Conservation (phyloP, 768 basidiomycete genomes). For the Leccinum disarticulatum region DNA sequence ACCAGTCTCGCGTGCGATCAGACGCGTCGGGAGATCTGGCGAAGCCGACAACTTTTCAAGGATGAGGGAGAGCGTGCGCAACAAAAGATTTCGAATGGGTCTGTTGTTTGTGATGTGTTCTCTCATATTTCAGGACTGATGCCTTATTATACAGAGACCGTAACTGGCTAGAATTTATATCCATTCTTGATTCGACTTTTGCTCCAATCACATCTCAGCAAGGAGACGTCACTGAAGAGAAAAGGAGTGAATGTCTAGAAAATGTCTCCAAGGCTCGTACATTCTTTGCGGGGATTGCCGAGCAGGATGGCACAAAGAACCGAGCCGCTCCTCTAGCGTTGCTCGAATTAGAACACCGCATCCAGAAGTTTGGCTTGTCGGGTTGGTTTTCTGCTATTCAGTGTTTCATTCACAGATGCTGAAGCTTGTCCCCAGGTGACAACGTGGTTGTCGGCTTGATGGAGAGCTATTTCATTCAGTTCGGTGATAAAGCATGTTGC, state of each 20-base stretch:
- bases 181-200: slow-evolving; percentile 70
- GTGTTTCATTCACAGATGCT: background rate
- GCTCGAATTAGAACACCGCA: slow-evolving; percentile 72
- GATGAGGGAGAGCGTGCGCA: slow-evolving; percentile 66
- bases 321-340: slow-evolving; percentile 72
- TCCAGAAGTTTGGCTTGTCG: slow-evolving; percentile 46
- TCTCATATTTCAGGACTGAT: slow-evolving; percentile 22
- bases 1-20: slow-evolving; percentile 76
- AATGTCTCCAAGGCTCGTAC: slow-evolving; percentile 44
- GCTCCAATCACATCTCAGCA: slow-evolving; percentile 33
- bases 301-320: slow-evolving; percentile 68
- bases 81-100: slow-evolving; percentile 61
- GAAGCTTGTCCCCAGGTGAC: slow-evolving; percentile 40
- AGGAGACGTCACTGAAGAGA: slow-evolving; percentile 33
- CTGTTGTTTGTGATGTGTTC: slow-evolving; percentile 24
- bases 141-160: slow-evolving; percentile 54
- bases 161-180: slow-evolving; percentile 84
- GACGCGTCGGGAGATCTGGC: slow-evolving; percentile 70
- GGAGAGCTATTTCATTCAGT: slow-evolving; percentile 64
- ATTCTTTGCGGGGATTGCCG: slow-evolving; percentile 56
- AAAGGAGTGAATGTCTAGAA: slow-evolving; percentile 38
- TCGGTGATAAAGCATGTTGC: slow-evolving; percentile 83
- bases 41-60: slow-evolving; percentile 48
- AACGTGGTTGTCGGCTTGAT: slow-evolving; percentile 48
- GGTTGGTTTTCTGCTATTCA: slow-evolving; percentile 27